phyloP scores from a whole-genome alignment of 2,329 filamentous ascomycete species.

The Colletotrichum sp. region DNA sequence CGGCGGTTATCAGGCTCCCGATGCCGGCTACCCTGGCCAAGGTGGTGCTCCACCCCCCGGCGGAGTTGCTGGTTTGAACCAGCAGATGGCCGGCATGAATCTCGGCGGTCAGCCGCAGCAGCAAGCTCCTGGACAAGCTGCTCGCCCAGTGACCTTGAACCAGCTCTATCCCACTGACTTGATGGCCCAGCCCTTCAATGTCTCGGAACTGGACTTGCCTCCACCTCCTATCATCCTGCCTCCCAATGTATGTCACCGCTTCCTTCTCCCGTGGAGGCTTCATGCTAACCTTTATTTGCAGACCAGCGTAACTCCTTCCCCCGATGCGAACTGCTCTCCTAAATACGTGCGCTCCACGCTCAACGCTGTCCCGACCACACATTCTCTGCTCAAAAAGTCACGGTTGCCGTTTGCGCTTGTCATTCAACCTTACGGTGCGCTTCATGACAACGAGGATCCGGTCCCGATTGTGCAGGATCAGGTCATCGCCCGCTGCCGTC shows the following conservation, averaged over 20 bases:
- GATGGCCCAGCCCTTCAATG: constrained; percentile 91
- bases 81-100: constrained; percentile 85
- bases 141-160: constrained; percentile 67
- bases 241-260: constrained; percentile 74
- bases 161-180: constrained; percentile 93
- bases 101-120: constrained; percentile 65
- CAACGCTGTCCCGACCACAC: constrained; percentile 90
- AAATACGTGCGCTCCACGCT: constrained; percentile 96
- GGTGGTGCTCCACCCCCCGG: constrained; percentile 45
- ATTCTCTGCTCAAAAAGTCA: constrained; percentile 94
- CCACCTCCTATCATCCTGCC: constrained; percentile 91
- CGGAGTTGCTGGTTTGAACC: constrained; percentile 75
- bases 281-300: constrained; percentile 36
- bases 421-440: constrained; percentile 91
- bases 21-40: constrained; percentile 67
- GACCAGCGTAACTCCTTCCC: constrained; percentile 91
- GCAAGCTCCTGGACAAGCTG: constrained; percentile 42
- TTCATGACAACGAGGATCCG: constrained; percentile 91
- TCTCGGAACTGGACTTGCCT: constrained; percentile 87
- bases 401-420: constrained; percentile 94
- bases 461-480: constrained; percentile 95
- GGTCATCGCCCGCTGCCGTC: constrained; percentile 93
- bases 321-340: constrained; percentile 86
- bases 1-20: constrained; percentile 71
- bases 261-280: background rate